A percentile compares a stretch with the other conserved stretches of the same genome.
Conservation (phyloP, 768 basidiomycete species). For the Mycena vulgaris region DNA sequence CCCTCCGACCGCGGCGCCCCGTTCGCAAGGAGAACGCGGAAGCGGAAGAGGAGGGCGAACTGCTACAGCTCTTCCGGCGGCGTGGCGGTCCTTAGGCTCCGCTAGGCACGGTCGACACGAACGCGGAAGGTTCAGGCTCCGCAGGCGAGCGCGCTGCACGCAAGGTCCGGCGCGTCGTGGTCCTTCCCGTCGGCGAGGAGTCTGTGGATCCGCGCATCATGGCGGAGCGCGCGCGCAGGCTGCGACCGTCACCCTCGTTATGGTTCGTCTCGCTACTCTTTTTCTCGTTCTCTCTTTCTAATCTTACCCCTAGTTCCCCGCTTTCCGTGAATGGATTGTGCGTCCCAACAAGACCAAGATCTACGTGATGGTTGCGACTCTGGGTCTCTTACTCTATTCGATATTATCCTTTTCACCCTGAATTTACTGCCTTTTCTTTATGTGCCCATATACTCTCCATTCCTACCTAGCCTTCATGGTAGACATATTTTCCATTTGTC, state of each 20-base stretch:
- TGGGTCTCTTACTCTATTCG: no score
- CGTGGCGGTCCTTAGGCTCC: background rate
- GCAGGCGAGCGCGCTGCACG: background rate
- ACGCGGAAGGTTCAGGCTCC: background rate
- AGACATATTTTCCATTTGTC: background rate
- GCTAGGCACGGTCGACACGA: background rate
- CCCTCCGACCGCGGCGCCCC: background rate
- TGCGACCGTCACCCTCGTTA: no score
- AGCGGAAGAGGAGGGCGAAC: constrained; percentile 8
- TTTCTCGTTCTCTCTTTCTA: no score
- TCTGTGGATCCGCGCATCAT: background rate
- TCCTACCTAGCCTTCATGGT: background rate
- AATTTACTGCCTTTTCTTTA: no score
- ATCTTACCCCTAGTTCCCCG: no score
- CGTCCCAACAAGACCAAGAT: no score
- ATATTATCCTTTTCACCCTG: no score
- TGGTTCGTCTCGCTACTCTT: no score
- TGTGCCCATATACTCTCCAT: no score
- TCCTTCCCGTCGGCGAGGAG: background rate
- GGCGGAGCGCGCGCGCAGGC: background rate
- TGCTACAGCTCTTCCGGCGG: background rate
- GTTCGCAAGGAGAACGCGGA: constrained; percentile 3
- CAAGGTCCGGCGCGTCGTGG: background rate
- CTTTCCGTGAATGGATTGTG: no score
- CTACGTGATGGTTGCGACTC: no score